phyloP scores from a whole-genome alignment of 2,329 filamentous ascomycete genomes.

The Cladophialophora bantiana region DNA sequence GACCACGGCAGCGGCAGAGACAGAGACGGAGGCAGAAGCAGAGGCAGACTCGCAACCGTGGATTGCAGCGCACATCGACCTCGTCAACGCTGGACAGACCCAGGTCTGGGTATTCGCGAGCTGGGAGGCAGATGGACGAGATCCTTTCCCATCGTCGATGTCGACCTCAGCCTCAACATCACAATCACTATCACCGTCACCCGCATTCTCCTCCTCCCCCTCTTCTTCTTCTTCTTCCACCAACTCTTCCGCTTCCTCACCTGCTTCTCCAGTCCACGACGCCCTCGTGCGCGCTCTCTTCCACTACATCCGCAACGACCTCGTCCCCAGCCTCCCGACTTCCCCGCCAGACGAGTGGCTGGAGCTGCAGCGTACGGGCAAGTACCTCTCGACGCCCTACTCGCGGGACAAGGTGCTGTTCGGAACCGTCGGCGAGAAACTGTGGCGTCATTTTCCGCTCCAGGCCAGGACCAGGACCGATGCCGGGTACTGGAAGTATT shows the following conservation, averaged over 20 bases:
- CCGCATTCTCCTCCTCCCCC: neutral
- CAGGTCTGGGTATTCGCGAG: slow-evolving; percentile 52
- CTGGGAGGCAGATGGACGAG: slow-evolving; percentile 43
- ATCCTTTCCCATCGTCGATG: neutral
- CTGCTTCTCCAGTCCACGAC: slow-evolving; percentile 8
- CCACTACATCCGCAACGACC: slow-evolving; percentile 25
- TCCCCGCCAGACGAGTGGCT: slow-evolving; percentile 33
- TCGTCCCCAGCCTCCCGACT: slow-evolving; percentile 29
- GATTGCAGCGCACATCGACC: slow-evolving; percentile 52
- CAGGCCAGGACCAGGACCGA: slow-evolving; percentile 41
- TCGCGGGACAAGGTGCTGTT: slow-evolving; percentile 44
- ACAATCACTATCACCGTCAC: neutral
- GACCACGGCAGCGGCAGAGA: neutral
- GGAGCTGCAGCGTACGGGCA: slow-evolving; percentile 32
- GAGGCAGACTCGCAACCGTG: slow-evolving; percentile 39
- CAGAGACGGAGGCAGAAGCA: no score
- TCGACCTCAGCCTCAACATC: neutral
- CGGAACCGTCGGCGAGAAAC: slow-evolving; percentile 47
- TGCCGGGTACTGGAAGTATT: slow-evolving; percentile 48
- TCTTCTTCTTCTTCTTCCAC: neutral
- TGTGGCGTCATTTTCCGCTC: slow-evolving; percentile 43
- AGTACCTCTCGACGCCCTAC: slow-evolving; percentile 38
- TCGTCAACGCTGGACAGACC: slow-evolving; percentile 49
- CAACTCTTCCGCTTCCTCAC: slow-evolving; percentile 2
- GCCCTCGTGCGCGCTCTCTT: slow-evolving; percentile 31